Conservation (phyloP, 1,139 yeast genomes). For the Yamadazyma dushanensis region DNA sequence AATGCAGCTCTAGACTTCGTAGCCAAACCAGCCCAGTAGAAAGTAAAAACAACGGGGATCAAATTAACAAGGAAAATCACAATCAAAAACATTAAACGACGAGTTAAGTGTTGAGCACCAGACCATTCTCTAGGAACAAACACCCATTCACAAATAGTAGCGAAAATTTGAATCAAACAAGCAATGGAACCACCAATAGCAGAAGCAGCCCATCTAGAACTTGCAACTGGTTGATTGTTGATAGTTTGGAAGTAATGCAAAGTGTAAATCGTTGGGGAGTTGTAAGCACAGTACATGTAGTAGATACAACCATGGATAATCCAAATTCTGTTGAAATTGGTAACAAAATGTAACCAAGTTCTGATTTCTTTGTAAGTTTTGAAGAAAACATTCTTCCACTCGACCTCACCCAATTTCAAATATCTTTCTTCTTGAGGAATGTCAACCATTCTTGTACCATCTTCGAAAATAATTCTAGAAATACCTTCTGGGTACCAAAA, state of each 20-base stretch:
- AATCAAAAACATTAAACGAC: conserved; percentile 78
- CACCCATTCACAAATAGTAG: conserved; percentile 91
- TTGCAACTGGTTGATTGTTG: conserved; percentile 82
- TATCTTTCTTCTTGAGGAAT: conserved; percentile 88
- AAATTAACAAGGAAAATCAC: conserved; percentile 69
- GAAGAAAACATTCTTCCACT: conserved; percentile 90
- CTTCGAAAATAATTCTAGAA: conserved; percentile 85
- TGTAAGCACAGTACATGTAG: conserved; percentile 95
- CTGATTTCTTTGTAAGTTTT: conserved; percentile 96
- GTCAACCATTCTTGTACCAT: conserved; percentile 89
- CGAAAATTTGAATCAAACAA: conserved; percentile 73
- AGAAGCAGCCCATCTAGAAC: conserved; percentile 88
- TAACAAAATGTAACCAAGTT: conserved; percentile 95
- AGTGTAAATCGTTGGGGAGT: conserved; percentile 90
- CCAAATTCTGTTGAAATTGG: conserved; percentile 98
- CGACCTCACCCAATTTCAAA: conserved; percentile 86
- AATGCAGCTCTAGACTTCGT: conserved; percentile 73
- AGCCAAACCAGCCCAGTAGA: conserved; percentile 75
- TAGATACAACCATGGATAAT: conserved; percentile 82
- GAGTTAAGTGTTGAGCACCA: conserved; percentile 94
- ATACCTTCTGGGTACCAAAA: conserved; percentile 99
- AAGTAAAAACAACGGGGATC: conserved; percentile 85
- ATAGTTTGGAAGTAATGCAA: conserved; percentile 78
- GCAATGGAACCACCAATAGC: conserved; percentile 95
- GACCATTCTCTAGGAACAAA: conserved; percentile 99